Percentiles rank a stretch among this genome's conserved stretches.
phyloP scores from a whole-genome alignment of 495 filamentous ascomycete species.

The Aspergillus egyptiacus region DNA sequence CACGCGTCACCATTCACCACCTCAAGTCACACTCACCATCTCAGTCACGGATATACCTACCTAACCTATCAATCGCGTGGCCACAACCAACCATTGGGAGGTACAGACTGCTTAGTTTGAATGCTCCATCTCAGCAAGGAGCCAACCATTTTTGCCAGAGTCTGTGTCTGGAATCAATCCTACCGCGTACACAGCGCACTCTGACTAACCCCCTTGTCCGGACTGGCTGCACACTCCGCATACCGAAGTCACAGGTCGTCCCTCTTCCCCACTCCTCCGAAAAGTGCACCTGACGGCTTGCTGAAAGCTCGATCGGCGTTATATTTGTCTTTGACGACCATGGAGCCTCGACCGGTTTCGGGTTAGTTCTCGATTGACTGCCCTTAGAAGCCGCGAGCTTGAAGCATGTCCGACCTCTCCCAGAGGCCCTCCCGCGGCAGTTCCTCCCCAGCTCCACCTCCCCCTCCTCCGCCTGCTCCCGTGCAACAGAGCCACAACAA shows the following conservation, averaged over 20 bases:
- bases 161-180: neutral
- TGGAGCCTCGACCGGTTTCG: slow-evolving; percentile 16
- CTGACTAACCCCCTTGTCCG: slow-evolving; percentile 5
- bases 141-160: neutral
- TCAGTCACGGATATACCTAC: too few species aligned
- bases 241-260: neutral
- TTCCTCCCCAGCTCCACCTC: slow-evolving; percentile 34
- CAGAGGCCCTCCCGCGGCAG: slow-evolving; percentile 28
- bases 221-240: neutral
- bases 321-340: slow-evolving; percentile 8
- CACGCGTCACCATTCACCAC: slow-evolving; percentile 16
- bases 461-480: slow-evolving; percentile 48
- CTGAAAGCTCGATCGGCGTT: neutral
- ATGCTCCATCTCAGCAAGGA: neutral
- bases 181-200: neutral
- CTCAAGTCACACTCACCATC: neutral
- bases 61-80: too few species aligned
- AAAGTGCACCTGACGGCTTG: slow-evolving; percentile 5
- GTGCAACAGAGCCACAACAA: slow-evolving; percentile 42
- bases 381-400: slow-evolving; percentile 2
- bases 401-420: slow-evolving; percentile 41
- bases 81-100: too few species aligned
- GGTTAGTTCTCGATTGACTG: slow-evolving; percentile 14
- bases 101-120: too few species aligned
- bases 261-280: slow-evolving; percentile 9